These are phyloP conservation scores for Singerocomus inundabilis DNA, from an alignment of 1,284 basidiomycete genomes.

Conservation along the genomic window DNA sequence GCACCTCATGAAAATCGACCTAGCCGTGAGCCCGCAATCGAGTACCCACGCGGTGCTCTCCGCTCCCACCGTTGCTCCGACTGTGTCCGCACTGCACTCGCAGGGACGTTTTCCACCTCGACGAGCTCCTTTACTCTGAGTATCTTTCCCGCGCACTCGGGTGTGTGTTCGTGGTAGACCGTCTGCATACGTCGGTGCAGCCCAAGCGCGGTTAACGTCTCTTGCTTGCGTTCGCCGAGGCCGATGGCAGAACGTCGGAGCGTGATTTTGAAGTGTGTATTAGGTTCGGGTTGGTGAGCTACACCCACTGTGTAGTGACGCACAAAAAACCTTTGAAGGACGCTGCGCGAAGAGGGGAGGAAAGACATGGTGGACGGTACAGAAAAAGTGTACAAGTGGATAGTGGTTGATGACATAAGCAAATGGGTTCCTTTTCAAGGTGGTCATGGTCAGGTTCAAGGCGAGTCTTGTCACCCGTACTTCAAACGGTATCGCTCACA, in stretches of 20 bases:
- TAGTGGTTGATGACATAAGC: conserved; percentile 20
- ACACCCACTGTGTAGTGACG: conserved; percentile 12
- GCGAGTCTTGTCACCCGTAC: conserved; percentile 1
- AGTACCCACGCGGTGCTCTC: conserved; percentile 63
- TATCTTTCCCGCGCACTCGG: conserved; percentile 80
- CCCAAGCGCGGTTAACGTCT: conserved; percentile 73
- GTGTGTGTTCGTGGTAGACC: conserved; percentile 72
- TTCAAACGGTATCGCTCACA: not conserved
- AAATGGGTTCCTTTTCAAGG: not conserved
- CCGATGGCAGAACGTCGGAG: conserved; percentile 81
- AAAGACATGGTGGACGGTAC: conserved; percentile 11
- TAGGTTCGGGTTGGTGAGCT: conserved; percentile 29
- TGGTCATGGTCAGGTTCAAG: conserved; percentile 24
- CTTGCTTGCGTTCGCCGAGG: conserved; percentile 68
- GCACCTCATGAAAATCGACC: conserved; percentile 21
- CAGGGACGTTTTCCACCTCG: conserved; percentile 80
- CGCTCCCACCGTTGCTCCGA: conserved; percentile 63
- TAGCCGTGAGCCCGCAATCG: conserved; percentile 38
- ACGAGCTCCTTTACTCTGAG: conserved; percentile 82
- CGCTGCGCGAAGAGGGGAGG: conserved; percentile 4
- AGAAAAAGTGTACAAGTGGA: not conserved
- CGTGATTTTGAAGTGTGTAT: conserved; percentile 83
- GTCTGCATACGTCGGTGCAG: conserved; percentile 79
- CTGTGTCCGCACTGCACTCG: conserved; percentile 60
- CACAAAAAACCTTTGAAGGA: conserved; percentile 2